Evolutionary conservation across 1,139 yeast genomes (phyloP).

Genomic region (Torulaspora pretoriensis): DNA sequence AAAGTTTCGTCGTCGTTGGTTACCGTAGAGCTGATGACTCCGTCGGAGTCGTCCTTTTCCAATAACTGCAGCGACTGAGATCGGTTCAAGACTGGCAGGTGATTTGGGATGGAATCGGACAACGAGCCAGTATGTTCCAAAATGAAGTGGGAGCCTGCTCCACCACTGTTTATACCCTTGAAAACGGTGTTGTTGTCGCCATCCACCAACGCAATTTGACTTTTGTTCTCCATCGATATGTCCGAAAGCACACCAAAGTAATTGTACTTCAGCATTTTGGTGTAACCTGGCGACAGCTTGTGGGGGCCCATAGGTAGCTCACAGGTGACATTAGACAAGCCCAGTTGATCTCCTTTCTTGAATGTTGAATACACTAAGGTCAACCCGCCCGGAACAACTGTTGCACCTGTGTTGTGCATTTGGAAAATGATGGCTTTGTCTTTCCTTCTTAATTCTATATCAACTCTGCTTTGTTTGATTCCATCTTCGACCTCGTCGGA

Average conservation of each 20-base stretch:
- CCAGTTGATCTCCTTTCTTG: conserved; percentile 4
- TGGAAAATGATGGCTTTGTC: conserved; percentile 21
- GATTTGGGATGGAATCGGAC: neutral
- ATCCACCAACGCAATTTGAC: conserved; percentile 17
- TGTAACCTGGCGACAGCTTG: conserved; percentile 17
- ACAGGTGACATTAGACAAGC: conserved; percentile 14
- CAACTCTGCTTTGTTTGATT: neutral
- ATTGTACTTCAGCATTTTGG: conserved; percentile 19
- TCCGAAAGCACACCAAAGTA: conserved; percentile 15
- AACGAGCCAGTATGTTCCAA: neutral
- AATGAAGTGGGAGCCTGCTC: conserved; percentile 5
- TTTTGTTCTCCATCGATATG: conserved; percentile 9
- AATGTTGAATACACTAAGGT: conserved; percentile 15
- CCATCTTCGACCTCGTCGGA: too few relatives aligned
- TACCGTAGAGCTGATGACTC: conserved; percentile 19
- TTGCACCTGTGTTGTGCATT: conserved; percentile 16
- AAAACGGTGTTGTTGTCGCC: conserved; percentile 11
- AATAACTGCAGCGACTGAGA: conserved; percentile 3
- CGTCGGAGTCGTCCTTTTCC: conserved; percentile 13
- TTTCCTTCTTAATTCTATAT: conserved; percentile 11
- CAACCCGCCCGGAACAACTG: conserved; percentile 16
- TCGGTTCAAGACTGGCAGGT: neutral
- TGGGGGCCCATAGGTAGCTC: conserved; percentile 16
- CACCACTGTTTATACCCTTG: conserved; percentile 11
- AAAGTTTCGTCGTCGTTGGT: conserved; percentile 19